phyloP scores from a whole-genome alignment of 768 basidiomycete species.

The Pseudohyphozyma bogoriensis region DNA sequence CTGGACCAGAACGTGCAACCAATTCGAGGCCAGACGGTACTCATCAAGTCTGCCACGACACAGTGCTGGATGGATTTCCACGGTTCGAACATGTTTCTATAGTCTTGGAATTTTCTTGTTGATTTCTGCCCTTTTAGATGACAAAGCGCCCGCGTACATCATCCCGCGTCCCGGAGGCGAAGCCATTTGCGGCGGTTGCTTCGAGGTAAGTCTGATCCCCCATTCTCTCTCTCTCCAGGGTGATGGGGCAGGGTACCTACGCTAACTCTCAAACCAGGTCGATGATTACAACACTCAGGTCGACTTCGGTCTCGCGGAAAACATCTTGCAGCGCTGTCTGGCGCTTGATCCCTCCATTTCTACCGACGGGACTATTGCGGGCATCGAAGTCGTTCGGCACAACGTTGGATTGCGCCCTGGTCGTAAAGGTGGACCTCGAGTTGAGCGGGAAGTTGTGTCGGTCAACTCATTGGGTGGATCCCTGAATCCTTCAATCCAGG shows the following conservation, averaged over 20 bases:
- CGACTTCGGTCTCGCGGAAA: constrained; percentile 41
- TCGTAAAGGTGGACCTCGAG: constrained; percentile 49
- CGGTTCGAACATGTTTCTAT: neutral
- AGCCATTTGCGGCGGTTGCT: constrained; percentile 53
- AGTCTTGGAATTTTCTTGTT: constrained; percentile 9
- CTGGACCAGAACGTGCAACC: constrained; percentile 67
- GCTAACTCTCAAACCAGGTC: constrained; percentile 5
- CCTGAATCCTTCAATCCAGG: neutral
- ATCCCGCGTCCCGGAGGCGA: constrained; percentile 53
- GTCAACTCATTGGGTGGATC: no score
- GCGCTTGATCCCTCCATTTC: constrained; percentile 39
- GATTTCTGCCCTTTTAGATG: no score
- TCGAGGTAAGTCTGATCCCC: constrained; percentile 35
- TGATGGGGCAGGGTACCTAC: no score
- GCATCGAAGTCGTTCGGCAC: constrained; percentile 47
- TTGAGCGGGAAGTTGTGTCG: constrained; percentile 46
- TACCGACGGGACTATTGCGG: constrained; percentile 20
- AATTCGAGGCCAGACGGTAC: constrained; percentile 71
- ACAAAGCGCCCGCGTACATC: constrained; percentile 45
- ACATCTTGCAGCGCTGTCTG: constrained; percentile 47
- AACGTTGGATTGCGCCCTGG: constrained; percentile 54
- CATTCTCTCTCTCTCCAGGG: neutral
- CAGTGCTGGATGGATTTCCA: constrained; percentile 22
- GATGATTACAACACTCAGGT: constrained; percentile 49
- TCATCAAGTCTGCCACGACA: constrained; percentile 41